A percentile compares a stretch with the other conserved stretches of the same genome.
phyloP scores from a whole-genome alignment of 306 rosid species.

The Pachyrhizus erosus region DNA sequence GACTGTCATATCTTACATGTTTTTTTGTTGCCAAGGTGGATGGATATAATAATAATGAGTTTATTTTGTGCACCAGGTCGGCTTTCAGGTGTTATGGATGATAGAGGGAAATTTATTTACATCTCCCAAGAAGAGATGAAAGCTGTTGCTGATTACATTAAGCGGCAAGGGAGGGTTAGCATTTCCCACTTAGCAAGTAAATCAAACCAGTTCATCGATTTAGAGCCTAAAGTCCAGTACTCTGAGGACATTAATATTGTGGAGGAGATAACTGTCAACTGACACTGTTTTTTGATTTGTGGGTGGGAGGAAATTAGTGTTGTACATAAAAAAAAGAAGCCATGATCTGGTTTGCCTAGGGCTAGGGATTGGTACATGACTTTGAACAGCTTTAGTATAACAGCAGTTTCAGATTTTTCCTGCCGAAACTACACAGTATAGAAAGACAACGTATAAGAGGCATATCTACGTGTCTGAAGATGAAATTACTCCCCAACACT shows the following conservation, averaged over 20 bases:
- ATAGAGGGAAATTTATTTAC: constrained; percentile 92
- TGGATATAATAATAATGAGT: constrained; percentile 25
- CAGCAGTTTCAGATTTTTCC: constrained; percentile 14
- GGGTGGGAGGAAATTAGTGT: constrained; percentile 31
- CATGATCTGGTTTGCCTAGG: constrained; percentile 10
- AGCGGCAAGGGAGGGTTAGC: constrained; percentile 92
- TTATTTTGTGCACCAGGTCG: constrained; percentile 60
- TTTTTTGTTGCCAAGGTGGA: not conserved
- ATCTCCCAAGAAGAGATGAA: constrained; percentile 94
- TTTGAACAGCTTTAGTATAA: constrained; percentile 38
- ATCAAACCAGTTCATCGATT: constrained; percentile 98
- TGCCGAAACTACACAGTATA: constrained; percentile 5
- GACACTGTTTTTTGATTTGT: constrained; percentile 32
- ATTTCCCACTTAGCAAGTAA: constrained; percentile 93
- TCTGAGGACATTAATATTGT: constrained; percentile 59
- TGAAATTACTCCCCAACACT: not conserved
- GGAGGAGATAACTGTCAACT: constrained; percentile 74
- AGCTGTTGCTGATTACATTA: constrained; percentile 92
- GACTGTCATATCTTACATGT: not conserved
- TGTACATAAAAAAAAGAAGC: constrained; percentile 23
- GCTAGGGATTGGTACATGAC: constrained; percentile 36
- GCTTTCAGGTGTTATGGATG: constrained; percentile 98
- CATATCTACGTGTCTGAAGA: not conserved
- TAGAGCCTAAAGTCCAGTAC: constrained; percentile 81
- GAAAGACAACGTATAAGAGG: not conserved